These are phyloP conservation scores for Schizosaccharomyces octosporus DNA, from an alignment of 805 yeast genomes.

Conservation along the genomic window DNA sequence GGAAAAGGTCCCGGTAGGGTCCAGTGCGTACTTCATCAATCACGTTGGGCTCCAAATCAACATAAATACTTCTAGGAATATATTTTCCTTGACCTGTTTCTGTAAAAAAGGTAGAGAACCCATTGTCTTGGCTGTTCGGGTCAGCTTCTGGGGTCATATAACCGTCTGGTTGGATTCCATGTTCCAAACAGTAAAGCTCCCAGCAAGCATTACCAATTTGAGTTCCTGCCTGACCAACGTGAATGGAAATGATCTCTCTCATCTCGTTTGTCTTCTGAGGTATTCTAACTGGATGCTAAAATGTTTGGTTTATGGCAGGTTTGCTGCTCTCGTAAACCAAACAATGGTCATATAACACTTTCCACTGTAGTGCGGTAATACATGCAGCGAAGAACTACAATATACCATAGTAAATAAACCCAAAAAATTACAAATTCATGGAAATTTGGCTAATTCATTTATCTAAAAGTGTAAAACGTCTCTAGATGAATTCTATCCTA, in stretches of 20 bases:
- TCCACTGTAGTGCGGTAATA: not conserved
- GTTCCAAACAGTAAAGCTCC: slow-evolving; percentile 68
- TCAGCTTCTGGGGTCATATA: slow-evolving; percentile 24
- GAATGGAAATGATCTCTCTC: slow-evolving; percentile 2
- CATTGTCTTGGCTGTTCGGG: slow-evolving; percentile 62
- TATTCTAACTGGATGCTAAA: not conserved
- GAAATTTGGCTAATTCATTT: no score
- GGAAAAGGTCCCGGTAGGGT: slow-evolving; percentile 71
- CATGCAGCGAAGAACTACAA: not conserved
- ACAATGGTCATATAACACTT: not conserved
- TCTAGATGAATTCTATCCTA: no score
- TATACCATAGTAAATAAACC: no score
- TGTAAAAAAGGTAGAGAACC: slow-evolving; percentile 82
- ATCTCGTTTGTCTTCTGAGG: not conserved
- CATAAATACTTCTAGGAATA: slow-evolving; percentile 92
- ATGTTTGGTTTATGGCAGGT: not conserved
- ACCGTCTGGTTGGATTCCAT: slow-evolving; percentile 88
- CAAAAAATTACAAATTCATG: no score
- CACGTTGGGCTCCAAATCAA: slow-evolving; percentile 92
- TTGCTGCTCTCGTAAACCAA: not conserved
- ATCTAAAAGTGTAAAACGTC: no score
- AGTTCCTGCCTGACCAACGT: slow-evolving; percentile 4
- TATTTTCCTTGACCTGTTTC: slow-evolving; percentile 90
- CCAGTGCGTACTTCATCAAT: slow-evolving; percentile 95
- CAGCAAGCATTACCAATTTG: slow-evolving; percentile 3